A percentile compares a stretch with the other conserved stretches of the same genome.
Conservation (phyloP, 202 grass and related monocot species). For the Thinopyrum obtusiflorum region DNA sequence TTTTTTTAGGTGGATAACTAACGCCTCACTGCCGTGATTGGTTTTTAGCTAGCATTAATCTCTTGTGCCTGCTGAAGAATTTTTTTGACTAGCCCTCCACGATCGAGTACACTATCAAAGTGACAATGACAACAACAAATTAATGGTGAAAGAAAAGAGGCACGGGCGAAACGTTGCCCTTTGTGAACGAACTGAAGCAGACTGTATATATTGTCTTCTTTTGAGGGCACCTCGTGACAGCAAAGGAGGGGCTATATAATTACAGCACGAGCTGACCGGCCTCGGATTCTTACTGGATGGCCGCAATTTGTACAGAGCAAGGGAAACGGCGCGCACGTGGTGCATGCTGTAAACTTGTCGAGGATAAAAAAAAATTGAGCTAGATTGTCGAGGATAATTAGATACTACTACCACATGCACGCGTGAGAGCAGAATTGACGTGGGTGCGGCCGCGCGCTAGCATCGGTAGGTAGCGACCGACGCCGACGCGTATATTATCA, state of each 20-base stretch:
- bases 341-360: background rate
- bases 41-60: too few species aligned
- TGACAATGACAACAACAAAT: background rate
- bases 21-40: background rate
- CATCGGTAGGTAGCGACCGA: background rate
- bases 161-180: background rate
- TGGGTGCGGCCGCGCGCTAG: too few species aligned
- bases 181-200: too few species aligned
- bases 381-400: background rate
- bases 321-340: background rate
- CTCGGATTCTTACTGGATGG: background rate
- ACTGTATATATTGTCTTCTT: too few species aligned
- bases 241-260: background rate
- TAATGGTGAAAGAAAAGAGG: background rate
- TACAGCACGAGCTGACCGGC: too few species aligned
- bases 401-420: background rate
- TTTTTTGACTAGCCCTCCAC: too few species aligned
- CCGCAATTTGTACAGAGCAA: conserved; percentile 4
- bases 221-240: background rate
- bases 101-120: background rate
- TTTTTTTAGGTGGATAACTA: background rate
- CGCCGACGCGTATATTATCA: background rate
- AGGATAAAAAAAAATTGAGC: too few species aligned
- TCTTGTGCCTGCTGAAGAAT: background rate
- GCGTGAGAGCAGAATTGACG: background rate